Evolutionary conservation across 1,284 basidiomycete species (phyloP).

Genomic region (Cryptococcus sp.): DNA sequence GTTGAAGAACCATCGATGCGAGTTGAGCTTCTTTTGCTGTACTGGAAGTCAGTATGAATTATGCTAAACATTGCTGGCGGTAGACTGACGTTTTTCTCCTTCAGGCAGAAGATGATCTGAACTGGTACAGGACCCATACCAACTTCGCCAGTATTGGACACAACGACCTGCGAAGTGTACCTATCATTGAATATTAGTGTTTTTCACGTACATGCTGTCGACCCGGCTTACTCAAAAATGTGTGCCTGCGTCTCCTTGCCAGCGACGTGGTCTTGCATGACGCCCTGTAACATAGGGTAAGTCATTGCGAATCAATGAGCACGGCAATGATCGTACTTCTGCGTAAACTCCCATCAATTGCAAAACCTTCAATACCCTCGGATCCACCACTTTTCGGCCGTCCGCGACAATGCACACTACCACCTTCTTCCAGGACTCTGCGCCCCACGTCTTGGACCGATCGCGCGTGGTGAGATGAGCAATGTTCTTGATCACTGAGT

Average conservation of each 20-base stretch:
- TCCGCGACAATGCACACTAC: conserved; percentile 92
- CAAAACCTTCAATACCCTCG: conserved; percentile 53
- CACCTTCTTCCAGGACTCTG: conserved; percentile 91
- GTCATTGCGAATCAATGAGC: conserved; percentile 31
- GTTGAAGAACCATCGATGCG: conserved; percentile 97
- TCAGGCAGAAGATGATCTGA: conserved; percentile 90
- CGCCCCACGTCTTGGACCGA: conserved; percentile 88
- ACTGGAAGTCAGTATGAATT: conserved; percentile 52
- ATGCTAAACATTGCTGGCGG: too few relatives aligned
- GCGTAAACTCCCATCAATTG: conserved; percentile 90
- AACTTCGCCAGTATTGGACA: conserved; percentile 84
- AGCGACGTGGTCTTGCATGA: conserved; percentile 88
- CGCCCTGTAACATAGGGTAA: conserved; percentile 64
- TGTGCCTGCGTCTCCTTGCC: conserved; percentile 92
- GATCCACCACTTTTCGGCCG: conserved; percentile 86
- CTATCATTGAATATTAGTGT: conserved; percentile 48
- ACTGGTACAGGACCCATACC: conserved; percentile 78
- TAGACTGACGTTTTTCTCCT: conserved; percentile 55
- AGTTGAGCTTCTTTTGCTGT: conserved; percentile 95
- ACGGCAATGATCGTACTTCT: conserved; percentile 62
- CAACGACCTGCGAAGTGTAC: conserved; percentile 69
- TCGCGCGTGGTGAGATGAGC: conserved; percentile 77
- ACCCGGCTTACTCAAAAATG: conserved; percentile 73
- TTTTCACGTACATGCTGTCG: conserved; percentile 24
- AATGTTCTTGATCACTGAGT: conserved; percentile 89